Evolutionary conservation across 2,329 filamentous ascomycete genomes (phyloP).

Genomic region (Alternaria arborescens): DNA sequence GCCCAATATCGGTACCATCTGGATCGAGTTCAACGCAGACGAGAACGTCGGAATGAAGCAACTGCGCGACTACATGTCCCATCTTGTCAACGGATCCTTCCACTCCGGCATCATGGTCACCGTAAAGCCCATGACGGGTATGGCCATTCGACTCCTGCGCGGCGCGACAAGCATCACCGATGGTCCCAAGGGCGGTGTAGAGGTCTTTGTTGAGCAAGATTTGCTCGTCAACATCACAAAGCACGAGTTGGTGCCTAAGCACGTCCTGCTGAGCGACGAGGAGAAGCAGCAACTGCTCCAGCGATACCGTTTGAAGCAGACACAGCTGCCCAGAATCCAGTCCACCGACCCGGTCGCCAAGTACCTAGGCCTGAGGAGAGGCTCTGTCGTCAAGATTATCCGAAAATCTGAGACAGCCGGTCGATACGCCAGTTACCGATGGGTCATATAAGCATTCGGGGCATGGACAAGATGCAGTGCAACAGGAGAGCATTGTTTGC

Average conservation of each 20-base stretch:
- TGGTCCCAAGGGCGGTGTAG: conserved; percentile 81
- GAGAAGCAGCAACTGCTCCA: conserved; percentile 88
- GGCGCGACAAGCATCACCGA: conserved; percentile 39
- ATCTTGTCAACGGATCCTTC: conserved; percentile 81
- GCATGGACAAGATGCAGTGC: neutral
- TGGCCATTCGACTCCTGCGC: conserved; percentile 63
- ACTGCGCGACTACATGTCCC: conserved; percentile 86
- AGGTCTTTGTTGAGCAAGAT: conserved; percentile 96
- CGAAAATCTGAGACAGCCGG: conserved; percentile 94
- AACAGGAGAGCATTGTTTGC: neutral
- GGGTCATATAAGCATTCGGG: conserved; percentile 57
- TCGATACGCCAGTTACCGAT: conserved; percentile 93
- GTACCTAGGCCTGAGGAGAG: conserved; percentile 88
- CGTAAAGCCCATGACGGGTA: conserved; percentile 80
- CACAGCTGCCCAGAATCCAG: conserved; percentile 91
- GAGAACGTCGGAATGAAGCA: conserved; percentile 87
- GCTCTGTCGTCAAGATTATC: conserved; percentile 98
- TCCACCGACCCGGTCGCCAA: conserved; percentile 90
- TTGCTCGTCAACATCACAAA: conserved; percentile 97
- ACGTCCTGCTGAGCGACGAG: conserved; percentile 86
- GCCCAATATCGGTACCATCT: conserved; percentile 84
- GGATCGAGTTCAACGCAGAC: conserved; percentile 89
- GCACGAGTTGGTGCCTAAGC: conserved; percentile 94
- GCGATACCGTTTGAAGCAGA: conserved; percentile 95
- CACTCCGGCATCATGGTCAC: conserved; percentile 92